These are phyloP conservation scores for Alternaria infectoria DNA, from an alignment of 2,329 filamentous ascomycete genomes.

Conservation along the genomic window DNA sequence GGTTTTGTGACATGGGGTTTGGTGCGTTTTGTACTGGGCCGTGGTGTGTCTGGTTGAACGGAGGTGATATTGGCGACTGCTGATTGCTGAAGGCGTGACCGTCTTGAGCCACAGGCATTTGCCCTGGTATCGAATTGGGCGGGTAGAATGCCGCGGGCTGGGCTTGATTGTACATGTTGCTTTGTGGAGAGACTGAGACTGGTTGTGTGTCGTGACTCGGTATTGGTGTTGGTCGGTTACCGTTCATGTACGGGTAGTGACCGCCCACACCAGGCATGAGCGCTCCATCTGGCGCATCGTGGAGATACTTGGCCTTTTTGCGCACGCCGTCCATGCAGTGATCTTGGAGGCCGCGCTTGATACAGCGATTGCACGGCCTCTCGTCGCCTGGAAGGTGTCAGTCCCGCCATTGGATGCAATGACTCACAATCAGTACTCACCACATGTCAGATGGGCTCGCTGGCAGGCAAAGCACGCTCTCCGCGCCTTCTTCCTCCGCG, in stretches of 20 bases:
- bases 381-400: conserved; percentile 75
- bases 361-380: conserved; percentile 89
- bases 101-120: conserved; percentile 53
- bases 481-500: conserved; percentile 92
- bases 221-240: conserved; percentile 52
- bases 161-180: conserved; percentile 54
- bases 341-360: conserved; percentile 90
- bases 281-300: conserved; percentile 90
- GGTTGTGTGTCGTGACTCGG: conserved; percentile 34
- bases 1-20: conserved; percentile 51
- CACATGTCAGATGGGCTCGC: conserved; percentile 94
- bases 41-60: conserved; percentile 66
- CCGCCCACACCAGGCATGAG: conserved; percentile 83
- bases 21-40: conserved; percentile 55
- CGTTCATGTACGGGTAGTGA: conserved; percentile 65
- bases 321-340: conserved; percentile 94
- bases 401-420: not conserved
- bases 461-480: conserved; percentile 97
- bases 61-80: conserved; percentile 77
- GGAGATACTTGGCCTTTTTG: conserved; percentile 98
- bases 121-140: conserved; percentile 45
- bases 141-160: conserved; percentile 50
- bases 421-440: conserved; percentile 66
- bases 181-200: conserved; percentile 37
- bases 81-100: conserved; percentile 66